Percentiles rank a stretch among this genome's conserved stretches.
These are phyloP conservation scores for sunflower (Helianthus annuus) DNA, from an alignment of 129 eudicot species.

Conservation along the genomic window DNA sequence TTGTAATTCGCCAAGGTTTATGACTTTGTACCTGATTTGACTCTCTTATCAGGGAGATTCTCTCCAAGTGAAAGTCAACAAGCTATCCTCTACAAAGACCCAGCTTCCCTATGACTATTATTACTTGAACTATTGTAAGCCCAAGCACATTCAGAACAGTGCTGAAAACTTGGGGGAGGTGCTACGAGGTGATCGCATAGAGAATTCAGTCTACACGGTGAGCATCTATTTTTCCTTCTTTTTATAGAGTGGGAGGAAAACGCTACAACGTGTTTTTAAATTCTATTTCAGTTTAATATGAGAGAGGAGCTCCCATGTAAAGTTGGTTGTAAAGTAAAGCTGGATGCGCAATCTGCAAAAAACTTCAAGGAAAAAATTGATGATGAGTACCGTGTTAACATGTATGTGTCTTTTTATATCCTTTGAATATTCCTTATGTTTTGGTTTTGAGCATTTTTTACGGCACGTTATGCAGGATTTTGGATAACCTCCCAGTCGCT, in stretches of 20 bases:
- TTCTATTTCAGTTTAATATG: conserved; percentile 67
- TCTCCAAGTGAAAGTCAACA: conserved; percentile 97
- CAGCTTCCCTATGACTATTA: conserved; percentile 98
- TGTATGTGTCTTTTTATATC: conserved; percentile 42
- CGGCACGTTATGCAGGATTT: conserved; percentile 56
- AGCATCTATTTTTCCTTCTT: conserved; percentile 13
- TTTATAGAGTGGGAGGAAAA: neutral
- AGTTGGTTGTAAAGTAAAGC: conserved; percentile 66
- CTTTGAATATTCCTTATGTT: neutral
- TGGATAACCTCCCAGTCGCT: conserved; percentile 96
- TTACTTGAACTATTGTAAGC: conserved; percentile 87
- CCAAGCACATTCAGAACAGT: conserved; percentile 66
- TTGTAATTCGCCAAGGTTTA: no score
- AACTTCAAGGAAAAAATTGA: conserved; percentile 93
- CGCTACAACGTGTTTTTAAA: neutral
- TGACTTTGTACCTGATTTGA: neutral
- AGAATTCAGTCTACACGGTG: conserved; percentile 86
- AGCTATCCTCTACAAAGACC: conserved; percentile 92
- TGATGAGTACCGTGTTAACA: conserved; percentile 89
- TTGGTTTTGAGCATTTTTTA: conserved; percentile 3
- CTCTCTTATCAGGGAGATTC: conserved; percentile 62
- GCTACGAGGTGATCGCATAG: conserved; percentile 94
- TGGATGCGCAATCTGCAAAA: conserved; percentile 76
- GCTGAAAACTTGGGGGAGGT: conserved; percentile 98
- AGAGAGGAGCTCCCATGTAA: conserved; percentile 82